Conservation (phyloP, 257 asterid genomes). For the Solanum rostratum region DNA sequence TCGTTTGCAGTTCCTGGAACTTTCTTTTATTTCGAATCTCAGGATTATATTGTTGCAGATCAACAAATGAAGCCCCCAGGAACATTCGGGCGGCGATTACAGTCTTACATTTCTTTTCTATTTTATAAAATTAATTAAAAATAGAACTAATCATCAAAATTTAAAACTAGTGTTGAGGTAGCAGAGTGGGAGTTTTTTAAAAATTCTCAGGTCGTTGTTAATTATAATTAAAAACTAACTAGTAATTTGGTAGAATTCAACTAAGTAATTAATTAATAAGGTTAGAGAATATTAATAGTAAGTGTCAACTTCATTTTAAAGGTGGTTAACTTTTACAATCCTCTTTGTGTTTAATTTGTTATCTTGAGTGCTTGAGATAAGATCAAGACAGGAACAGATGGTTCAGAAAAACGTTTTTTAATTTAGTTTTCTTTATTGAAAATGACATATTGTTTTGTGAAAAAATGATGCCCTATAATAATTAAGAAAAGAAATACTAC, state of each 20-base stretch:
- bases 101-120: slow-evolving; percentile 13
- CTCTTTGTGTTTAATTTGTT: neutral
- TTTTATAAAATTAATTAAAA: neutral
- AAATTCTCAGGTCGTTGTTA: neutral
- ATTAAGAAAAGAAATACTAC: neutral
- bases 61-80: neutral
- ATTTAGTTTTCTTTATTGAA: neutral
- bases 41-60: slow-evolving; percentile 39
- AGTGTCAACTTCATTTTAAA: neutral
- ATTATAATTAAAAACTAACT: neutral
- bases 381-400: neutral
- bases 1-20: slow-evolving; percentile 58
- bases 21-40: slow-evolving; percentile 21
- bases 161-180: neutral
- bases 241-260: neutral
- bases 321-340: neutral
- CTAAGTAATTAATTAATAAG: neutral
- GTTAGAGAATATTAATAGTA: neutral
- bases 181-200: neutral
- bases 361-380: neutral
- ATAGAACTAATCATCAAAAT: neutral
- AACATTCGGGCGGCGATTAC: slow-evolving; percentile 24
- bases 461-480: neutral
- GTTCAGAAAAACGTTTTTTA: neutral
- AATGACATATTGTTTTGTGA: neutral